Conservation (phyloP, 2,329 filamentous ascomycete species). For the Alternaria sp. region DNA sequence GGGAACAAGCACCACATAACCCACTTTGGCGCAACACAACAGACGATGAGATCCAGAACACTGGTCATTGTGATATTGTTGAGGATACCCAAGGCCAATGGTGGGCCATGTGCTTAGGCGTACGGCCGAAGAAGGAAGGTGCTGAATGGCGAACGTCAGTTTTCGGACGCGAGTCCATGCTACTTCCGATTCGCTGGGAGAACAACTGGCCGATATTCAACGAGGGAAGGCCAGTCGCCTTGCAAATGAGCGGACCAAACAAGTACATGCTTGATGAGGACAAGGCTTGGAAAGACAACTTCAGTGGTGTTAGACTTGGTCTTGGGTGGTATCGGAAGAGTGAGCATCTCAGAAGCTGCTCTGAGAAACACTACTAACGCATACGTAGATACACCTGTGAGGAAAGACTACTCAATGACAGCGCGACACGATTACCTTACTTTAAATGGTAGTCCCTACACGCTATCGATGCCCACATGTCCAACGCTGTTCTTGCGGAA, state of each 20-base stretch:
- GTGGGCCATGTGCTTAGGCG: slow-evolving; percentile 50
- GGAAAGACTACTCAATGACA: slow-evolving; percentile 57
- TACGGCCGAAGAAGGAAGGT: slow-evolving; percentile 23
- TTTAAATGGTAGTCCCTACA: slow-evolving; percentile 62
- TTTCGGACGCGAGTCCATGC: slow-evolving; percentile 59
- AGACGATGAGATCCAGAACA: slow-evolving; percentile 44
- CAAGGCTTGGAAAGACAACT: slow-evolving; percentile 22
- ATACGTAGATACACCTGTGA: slow-evolving; percentile 58
- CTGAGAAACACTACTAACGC: slow-evolving; percentile 46
- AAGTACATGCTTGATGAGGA: slow-evolving; percentile 13
- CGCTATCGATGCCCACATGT: slow-evolving; percentile 59
- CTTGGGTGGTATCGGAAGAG: slow-evolving; percentile 28
- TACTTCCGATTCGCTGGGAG: slow-evolving; percentile 60
- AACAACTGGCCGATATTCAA: slow-evolving; percentile 64
- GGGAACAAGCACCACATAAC: slow-evolving; percentile 46
- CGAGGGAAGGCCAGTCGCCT: slow-evolving; percentile 54
- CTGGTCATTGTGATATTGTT: slow-evolving; percentile 38
- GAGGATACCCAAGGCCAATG: slow-evolving; percentile 33
- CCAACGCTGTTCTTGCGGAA: slow-evolving; percentile 65
- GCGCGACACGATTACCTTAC: slow-evolving; percentile 57
- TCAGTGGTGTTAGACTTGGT: slow-evolving; percentile 8
- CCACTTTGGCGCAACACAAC: slow-evolving; percentile 47
- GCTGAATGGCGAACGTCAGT: slow-evolving; percentile 13
- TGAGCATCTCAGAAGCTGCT: slow-evolving; percentile 32
- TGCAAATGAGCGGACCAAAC: slow-evolving; percentile 43